A percentile compares a stretch with the other conserved stretches of the same genome.
Conservation (phyloP, 1,284 basidiomycete species). For the Sporisorium scitamineum region DNA sequence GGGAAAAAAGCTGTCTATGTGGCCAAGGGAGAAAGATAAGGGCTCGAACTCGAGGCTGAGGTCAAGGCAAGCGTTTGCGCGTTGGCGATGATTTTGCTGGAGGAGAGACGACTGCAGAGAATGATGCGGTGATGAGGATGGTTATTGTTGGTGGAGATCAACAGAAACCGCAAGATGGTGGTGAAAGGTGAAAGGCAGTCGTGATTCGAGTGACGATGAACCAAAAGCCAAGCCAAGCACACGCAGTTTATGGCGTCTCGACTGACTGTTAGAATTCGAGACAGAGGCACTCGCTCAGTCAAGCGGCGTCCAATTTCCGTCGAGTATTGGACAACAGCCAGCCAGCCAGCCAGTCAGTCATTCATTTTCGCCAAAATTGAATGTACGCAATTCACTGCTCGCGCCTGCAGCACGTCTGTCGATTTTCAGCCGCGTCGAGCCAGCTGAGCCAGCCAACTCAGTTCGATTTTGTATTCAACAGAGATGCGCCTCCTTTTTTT, state of each 20-base stretch:
- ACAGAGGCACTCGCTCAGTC: conserved; percentile 1
- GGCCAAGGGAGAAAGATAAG: conserved; percentile 1
- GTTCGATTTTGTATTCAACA: conserved; percentile 4
- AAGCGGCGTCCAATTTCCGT: too few relatives aligned
- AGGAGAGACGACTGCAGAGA: neutral
- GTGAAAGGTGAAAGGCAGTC: neutral
- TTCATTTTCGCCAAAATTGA: neutral
- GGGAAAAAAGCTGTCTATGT: conserved; percentile 2
- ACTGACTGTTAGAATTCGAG: neutral
- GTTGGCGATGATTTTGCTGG: neutral
- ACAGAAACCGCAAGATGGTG: conserved; percentile 1
- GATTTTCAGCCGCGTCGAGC: conserved; percentile 12
- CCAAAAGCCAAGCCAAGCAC: neutral
- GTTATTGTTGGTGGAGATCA: neutral
- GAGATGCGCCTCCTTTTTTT: neutral
- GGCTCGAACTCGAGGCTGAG: neutral
- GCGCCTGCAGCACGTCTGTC: conserved; percentile 12
- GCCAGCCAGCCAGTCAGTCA: neutral
- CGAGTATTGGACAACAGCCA: neutral
- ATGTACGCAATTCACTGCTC: neutral
- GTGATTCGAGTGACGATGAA: neutral
- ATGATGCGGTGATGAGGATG: neutral
- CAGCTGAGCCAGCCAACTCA: neutral
- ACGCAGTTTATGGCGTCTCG: neutral
- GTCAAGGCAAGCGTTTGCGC: neutral